These are phyloP conservation scores for Cocos nucifera DNA, from an alignment of 176 grass and related monocot genomes.

Conservation along the genomic window DNA sequence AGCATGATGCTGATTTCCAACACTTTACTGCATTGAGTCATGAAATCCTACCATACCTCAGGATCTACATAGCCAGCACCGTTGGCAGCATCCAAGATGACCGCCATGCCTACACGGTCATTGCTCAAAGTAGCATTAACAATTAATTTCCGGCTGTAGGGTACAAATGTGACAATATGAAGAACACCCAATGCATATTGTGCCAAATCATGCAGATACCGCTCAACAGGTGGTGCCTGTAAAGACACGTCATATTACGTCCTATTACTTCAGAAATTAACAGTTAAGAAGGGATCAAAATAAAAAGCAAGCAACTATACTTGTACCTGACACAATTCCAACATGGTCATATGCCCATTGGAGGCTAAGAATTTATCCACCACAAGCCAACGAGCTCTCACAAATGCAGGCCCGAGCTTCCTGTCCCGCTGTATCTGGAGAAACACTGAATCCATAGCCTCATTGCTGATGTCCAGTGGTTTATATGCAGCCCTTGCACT, in stretches of 20 bases:
- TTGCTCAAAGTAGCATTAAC: conserved; percentile 83
- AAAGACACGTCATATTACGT: conserved; percentile 9
- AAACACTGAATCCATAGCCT: conserved; percentile 89
- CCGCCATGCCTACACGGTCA: conserved; percentile 68
- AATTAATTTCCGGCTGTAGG: conserved; percentile 68
- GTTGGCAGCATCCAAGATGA: conserved; percentile 77
- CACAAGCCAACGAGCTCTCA: conserved; percentile 65
- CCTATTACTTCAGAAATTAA: no score
- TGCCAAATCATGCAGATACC: conserved; percentile 82
- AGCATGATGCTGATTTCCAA: no score
- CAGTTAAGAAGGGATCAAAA: no score
- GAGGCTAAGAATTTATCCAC: conserved; percentile 80
- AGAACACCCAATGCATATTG: conserved; percentile 96
- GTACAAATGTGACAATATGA: conserved; percentile 85
- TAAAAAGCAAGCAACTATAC: no score
- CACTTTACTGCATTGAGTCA: no score
- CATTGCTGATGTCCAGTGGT: conserved; percentile 83
- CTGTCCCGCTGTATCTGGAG: conserved; percentile 88
- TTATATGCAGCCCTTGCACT: conserved; percentile 76
- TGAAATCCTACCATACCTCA: conserved; percentile 36
- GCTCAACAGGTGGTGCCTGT: conserved; percentile 69
- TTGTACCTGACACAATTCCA: conserved; percentile 90
- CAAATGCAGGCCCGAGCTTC: conserved; percentile 84
- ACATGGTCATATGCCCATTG: conserved; percentile 81
- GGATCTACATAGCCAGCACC: conserved; percentile 79